Conservation (phyloP, 768 basidiomycete genomes). For the Holtermannia corniformis region DNA sequence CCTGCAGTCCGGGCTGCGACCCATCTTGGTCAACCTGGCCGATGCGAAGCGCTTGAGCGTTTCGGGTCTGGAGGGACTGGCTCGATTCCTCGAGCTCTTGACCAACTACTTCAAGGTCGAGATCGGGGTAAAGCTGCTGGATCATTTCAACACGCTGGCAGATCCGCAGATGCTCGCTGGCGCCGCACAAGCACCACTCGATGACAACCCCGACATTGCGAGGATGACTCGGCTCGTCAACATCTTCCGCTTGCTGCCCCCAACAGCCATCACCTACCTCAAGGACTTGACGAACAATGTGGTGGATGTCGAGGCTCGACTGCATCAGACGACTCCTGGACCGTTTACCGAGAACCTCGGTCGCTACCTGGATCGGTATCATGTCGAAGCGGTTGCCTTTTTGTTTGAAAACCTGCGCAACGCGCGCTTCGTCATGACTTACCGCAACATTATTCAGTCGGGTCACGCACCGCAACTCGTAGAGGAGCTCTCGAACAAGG, state of each 20-base stretch:
- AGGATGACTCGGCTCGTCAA: constrained; percentile 92
- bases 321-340: constrained; percentile 79
- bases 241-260: constrained; percentile 88
- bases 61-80: constrained; percentile 77
- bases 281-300: constrained; percentile 75
- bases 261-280: constrained; percentile 80
- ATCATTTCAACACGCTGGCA: constrained; percentile 88
- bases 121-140: constrained; percentile 91
- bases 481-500: constrained; percentile 38
- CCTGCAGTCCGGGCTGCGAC: constrained; percentile 85
- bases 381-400: constrained; percentile 71
- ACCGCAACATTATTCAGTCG: constrained; percentile 72
- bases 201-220: constrained; percentile 81
- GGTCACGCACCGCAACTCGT: constrained; percentile 59
- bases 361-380: constrained; percentile 83
- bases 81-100: constrained; percentile 80
- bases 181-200: constrained; percentile 63
- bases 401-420: constrained; percentile 71
- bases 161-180: constrained; percentile 74
- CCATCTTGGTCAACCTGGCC: constrained; percentile 94
- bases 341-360: constrained; percentile 90
- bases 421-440: constrained; percentile 68
- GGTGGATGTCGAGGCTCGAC: constrained; percentile 80
- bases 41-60: constrained; percentile 91
- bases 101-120: constrained; percentile 99